Conservation (phyloP, 148 eudicot species). For the Agrostemma githago region DNA sequence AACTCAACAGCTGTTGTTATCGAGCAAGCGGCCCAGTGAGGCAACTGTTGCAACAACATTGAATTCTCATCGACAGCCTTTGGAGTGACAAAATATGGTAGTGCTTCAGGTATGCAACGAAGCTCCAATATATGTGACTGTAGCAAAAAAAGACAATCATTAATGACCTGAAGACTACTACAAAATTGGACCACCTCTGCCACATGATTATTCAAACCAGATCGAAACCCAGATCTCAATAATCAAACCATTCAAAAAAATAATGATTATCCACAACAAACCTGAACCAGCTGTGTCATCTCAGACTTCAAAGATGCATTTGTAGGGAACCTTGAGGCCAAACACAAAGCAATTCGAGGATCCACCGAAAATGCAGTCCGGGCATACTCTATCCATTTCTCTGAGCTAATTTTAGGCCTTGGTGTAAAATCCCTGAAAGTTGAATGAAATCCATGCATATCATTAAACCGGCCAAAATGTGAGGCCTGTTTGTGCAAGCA, state of each 20-base stretch:
- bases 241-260: not conserved
- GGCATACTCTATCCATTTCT: conserved; percentile 88
- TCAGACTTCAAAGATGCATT: conserved; percentile 73
- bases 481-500: not conserved
- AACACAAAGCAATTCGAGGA: conserved; percentile 78
- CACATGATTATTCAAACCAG: not conserved
- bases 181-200: not conserved
- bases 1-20: conserved; percentile 92
- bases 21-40: conserved; percentile 99
- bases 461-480: conserved; percentile 1
- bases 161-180: not conserved
- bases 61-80: conserved; percentile 95
- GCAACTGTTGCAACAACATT: conserved; percentile 80
- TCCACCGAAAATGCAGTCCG: conserved; percentile 94
- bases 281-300: conserved; percentile 89
- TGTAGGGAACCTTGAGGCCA: conserved; percentile 85
- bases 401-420: conserved; percentile 74
- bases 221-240: not conserved
- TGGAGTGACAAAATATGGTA: conserved; percentile 89
- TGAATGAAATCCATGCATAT: conserved; percentile 9
- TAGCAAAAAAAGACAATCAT: conserved; percentile 23
- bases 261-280: conserved; percentile 21
- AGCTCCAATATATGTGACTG: conserved; percentile 93
- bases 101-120: conserved; percentile 82
- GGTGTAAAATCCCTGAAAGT: conserved; percentile 61